These are phyloP conservation scores for Globisporangium sylvaticum DNA, from an alignment of 352 stramenopile species.

Conservation along the genomic window DNA sequence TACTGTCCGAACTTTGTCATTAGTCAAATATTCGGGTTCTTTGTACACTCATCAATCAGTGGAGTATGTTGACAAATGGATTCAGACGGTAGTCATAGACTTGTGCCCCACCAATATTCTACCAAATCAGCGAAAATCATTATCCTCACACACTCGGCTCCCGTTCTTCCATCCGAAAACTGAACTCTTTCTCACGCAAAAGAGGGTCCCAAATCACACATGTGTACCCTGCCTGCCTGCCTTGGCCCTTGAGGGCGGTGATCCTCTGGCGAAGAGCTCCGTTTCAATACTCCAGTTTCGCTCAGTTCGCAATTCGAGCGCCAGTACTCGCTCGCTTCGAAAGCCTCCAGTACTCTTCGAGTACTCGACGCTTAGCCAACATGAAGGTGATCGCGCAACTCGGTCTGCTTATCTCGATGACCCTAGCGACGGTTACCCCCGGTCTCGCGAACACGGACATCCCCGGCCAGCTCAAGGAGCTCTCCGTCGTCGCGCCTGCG, in stretches of 20 bases:
- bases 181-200: neutral
- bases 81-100: no score
- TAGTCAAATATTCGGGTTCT: neutral
- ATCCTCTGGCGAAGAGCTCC: neutral
- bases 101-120: no score
- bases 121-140: neutral
- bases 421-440: neutral
- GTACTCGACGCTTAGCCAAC: neutral
- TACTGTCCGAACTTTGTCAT: neutral
- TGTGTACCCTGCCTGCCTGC: neutral
- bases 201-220: neutral
- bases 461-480: neutral
- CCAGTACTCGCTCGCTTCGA: neutral
- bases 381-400: neutral
- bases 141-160: neutral
- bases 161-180: neutral
- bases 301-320: neutral
- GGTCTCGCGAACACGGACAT: neutral
- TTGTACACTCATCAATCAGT: no score
- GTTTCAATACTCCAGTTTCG: neutral
- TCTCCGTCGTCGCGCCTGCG: neutral
- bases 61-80: no score
- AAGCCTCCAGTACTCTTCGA: neutral
- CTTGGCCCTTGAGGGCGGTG: neutral
- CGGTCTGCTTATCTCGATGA: neutral